Conservation (phyloP, 2,329 filamentous ascomycete species). For the Arthrinium phaeospermum region DNA sequence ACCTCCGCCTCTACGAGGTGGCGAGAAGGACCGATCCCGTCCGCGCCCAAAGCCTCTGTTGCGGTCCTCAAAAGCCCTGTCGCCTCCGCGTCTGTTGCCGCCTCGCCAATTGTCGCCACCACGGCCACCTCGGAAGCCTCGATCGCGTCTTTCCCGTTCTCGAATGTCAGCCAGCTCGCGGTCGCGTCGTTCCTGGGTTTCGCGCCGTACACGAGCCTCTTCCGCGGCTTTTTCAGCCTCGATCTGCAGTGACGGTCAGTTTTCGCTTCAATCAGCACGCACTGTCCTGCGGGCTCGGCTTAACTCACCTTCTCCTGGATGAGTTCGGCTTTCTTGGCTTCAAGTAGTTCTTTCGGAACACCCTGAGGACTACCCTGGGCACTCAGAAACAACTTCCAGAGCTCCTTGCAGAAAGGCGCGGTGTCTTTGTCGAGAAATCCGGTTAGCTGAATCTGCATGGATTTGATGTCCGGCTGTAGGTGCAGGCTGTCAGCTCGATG, state of each 20-base stretch:
- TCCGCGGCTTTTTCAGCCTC: slow-evolving; percentile 84
- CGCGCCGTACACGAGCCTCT: slow-evolving; percentile 72
- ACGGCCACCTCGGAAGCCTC: slow-evolving; percentile 55
- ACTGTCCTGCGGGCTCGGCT: neutral
- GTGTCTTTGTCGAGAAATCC: slow-evolving; percentile 96
- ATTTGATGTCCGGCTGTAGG: slow-evolving; percentile 88
- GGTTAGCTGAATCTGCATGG: slow-evolving; percentile 90
- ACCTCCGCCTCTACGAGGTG: slow-evolving; percentile 51
- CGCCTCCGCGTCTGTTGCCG: slow-evolving; percentile 52
- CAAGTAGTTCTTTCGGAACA: slow-evolving; percentile 90
- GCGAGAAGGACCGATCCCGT: slow-evolving; percentile 54
- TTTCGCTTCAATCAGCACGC: neutral
- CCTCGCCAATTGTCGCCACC: slow-evolving; percentile 60
- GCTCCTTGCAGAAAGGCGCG: slow-evolving; percentile 84
- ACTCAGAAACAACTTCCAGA: slow-evolving; percentile 91
- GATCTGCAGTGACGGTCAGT: slow-evolving; percentile 56
- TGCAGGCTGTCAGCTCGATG: slow-evolving; percentile 19
- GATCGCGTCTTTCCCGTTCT: slow-evolving; percentile 65
- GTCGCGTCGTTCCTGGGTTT: slow-evolving; percentile 74
- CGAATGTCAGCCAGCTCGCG: slow-evolving; percentile 72
- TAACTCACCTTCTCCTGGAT: slow-evolving; percentile 81
- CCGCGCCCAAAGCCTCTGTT: slow-evolving; percentile 52
- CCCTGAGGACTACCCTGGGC: slow-evolving; percentile 88
- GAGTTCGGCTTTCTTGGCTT: slow-evolving; percentile 94
- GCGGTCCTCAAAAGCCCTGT: slow-evolving; percentile 54